Evolutionary conservation across 1,284 basidiomycete species (phyloP).

Genomic region (Ganoderma lucidum): DNA sequence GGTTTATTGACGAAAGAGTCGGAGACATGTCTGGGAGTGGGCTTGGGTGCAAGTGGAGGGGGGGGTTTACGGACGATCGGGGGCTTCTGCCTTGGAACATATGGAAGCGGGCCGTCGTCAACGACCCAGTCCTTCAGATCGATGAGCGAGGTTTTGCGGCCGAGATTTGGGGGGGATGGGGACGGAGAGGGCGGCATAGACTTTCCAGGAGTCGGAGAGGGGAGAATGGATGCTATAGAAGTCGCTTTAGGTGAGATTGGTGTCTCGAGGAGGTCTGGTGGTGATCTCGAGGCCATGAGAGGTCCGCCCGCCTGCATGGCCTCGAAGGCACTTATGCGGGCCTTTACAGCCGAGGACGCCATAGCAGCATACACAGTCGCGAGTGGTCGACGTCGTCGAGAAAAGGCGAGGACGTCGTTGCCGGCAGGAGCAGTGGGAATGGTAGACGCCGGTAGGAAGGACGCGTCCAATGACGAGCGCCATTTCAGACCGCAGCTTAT

Average conservation of each 20-base stretch:
- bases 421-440: background rate
- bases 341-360: conserved; percentile 62
- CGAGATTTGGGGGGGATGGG: conserved; percentile 60
- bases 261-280: conserved; percentile 50
- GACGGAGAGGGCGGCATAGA: conserved; percentile 51
- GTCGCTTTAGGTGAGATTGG: conserved; percentile 55
- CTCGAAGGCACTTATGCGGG: conserved; percentile 67
- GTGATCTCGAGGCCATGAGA: conserved; percentile 30
- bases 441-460: conserved; percentile 8
- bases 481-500: background rate
- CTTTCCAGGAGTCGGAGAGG: conserved; percentile 39
- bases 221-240: conserved; percentile 35
- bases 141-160: conserved; percentile 67
- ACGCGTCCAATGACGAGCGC: background rate
- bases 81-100: conserved; percentile 40
- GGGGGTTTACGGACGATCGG: conserved; percentile 29
- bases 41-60: conserved; percentile 23
- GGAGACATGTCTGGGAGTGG: conserved; percentile 35
- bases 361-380: conserved; percentile 39
- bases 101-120: conserved; percentile 58
- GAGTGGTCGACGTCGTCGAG: background rate
- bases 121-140: conserved; percentile 81
- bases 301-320: conserved; percentile 33
- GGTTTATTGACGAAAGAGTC: conserved; percentile 31
- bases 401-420: conserved; percentile 5